A percentile compares a stretch with the other conserved stretches of the same genome.
These are phyloP conservation scores for Persicaria maculosa DNA, from an alignment of 148 eudicot genomes.

Conservation along the genomic window DNA sequence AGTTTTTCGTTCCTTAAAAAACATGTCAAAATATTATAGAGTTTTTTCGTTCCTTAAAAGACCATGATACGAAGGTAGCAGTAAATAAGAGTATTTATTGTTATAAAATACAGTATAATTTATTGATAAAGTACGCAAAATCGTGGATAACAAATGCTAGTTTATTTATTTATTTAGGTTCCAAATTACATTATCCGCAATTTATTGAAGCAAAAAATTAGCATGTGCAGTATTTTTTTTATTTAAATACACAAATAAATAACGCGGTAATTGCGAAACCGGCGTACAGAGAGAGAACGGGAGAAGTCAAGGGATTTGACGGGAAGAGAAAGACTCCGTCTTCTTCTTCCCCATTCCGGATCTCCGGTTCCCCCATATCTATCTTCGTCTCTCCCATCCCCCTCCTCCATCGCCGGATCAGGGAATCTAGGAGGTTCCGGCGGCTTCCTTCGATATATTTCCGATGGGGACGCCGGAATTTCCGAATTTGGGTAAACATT, in stretches of 20 bases:
- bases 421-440: neutral
- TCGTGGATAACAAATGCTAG: no score
- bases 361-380: neutral
- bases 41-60: no score
- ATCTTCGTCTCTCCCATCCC: neutral
- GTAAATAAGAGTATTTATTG: no score
- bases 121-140: no score
- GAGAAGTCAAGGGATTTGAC: constrained; percentile 1
- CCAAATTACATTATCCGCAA: no score
- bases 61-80: no score
- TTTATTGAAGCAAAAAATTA: no score
- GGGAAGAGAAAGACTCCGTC: constrained; percentile 2
- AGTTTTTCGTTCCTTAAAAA: no score
- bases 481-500: constrained; percentile 81
- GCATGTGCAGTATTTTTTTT: neutral
- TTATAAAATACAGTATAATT: no score
- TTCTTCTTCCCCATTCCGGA: constrained; percentile 6
- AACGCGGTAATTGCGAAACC: neutral
- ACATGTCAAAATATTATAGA: no score
- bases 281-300: neutral
- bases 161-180: no score
- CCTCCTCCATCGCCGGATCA: neutral
- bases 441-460: neutral
- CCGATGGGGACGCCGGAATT: constrained; percentile 88
- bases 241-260: neutral